Evolutionary conservation across 2,329 filamentous ascomycete genomes (phyloP), one percentile per base, ranked within the genome.

Genomic region (Fusarium albidum): DNA sequence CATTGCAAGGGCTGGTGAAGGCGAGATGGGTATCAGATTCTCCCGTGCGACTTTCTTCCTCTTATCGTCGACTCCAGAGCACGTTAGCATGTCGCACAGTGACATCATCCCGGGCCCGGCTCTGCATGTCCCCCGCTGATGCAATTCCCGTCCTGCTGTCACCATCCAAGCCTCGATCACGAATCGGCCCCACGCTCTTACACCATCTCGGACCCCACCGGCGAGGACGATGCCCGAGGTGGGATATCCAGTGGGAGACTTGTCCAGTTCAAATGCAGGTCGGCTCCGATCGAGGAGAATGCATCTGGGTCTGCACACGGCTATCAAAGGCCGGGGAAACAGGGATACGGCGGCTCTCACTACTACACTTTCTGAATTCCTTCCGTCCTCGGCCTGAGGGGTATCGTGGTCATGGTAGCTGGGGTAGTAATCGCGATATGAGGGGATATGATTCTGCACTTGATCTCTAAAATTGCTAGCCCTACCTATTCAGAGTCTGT

Each of bases 181-280:
- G 63, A 32, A 48, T 42, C 29, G 21, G 57, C 60, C 62, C 62
- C 63, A 60, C 62, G 57, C 45, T 52, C 59, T 66, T 52, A 54
- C 63, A 65, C 63, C 63, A 66, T 66, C 47, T n/a, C 17, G 8
- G 43, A 47, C 63, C 63, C n/a, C 57, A 54, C 53, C 29, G 49
- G n/a, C 21, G n/a, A 44, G 6, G 8, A 9, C 25, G 35, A 15
- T 6, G 32, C 15, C 35, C 27, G 13, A n/a, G 28, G 10, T 26
- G 12, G 29, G 9, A 21, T 12, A 17, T 15, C 50, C 44, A 49
- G 39, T 53, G 7, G 28, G 15, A 25, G 9, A 7, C 9, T 11
- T 12, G 14, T 38, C 21, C 33, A 15, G 14, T 49, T 39, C 10
- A 38, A 7, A 18, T 25, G 44, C 21, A 41, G 37, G 46, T 51